phyloP scores from a whole-genome alignment of 1,284 basidiomycete genomes.

The Anthracocystis walkeri region DNA sequence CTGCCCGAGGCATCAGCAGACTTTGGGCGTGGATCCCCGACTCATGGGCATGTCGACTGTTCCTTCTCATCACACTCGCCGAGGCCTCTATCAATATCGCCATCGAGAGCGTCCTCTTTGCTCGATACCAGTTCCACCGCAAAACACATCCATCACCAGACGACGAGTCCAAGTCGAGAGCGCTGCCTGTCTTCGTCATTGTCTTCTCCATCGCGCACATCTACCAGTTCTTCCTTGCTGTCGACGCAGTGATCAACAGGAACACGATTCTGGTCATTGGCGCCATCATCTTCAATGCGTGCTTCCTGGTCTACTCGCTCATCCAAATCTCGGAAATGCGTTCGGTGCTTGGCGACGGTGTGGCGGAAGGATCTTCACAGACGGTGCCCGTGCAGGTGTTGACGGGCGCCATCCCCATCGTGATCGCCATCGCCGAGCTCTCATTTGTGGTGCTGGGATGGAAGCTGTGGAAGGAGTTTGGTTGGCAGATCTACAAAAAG shows the following conservation, averaged over 20 bases:
- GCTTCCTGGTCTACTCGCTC: conserved; percentile 59
- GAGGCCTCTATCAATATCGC: conserved; percentile 57
- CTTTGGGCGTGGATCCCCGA: conserved; percentile 51
- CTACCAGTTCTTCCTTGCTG: conserved; percentile 59
- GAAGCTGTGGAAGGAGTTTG: conserved; percentile 61
- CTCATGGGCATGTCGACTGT: conserved; percentile 53
- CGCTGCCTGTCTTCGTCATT: conserved; percentile 60
- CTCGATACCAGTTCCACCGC: conserved; percentile 46
- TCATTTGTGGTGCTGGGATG: conserved; percentile 53
- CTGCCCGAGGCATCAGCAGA: conserved; percentile 36
- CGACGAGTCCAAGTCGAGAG: conserved; percentile 47
- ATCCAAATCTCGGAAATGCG: conserved; percentile 65
- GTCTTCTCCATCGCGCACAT: conserved; percentile 61
- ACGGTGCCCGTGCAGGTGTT: conserved; percentile 62
- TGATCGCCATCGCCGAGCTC: conserved; percentile 53
- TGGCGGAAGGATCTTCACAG: conserved; percentile 54
- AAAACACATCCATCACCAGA: conserved; percentile 33
- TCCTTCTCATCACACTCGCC: conserved; percentile 57
- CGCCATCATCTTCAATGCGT: conserved; percentile 57
- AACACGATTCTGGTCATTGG: conserved; percentile 62
- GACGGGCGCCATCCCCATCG: conserved; percentile 58
- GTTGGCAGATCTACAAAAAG: conserved; percentile 64
- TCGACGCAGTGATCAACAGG: conserved; percentile 59
- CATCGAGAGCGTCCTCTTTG: conserved; percentile 60
- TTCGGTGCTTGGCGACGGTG: conserved; percentile 57